Conservation (phyloP, 352 stramenopile species). For the Phytophthora chlamydospora region DNA sequence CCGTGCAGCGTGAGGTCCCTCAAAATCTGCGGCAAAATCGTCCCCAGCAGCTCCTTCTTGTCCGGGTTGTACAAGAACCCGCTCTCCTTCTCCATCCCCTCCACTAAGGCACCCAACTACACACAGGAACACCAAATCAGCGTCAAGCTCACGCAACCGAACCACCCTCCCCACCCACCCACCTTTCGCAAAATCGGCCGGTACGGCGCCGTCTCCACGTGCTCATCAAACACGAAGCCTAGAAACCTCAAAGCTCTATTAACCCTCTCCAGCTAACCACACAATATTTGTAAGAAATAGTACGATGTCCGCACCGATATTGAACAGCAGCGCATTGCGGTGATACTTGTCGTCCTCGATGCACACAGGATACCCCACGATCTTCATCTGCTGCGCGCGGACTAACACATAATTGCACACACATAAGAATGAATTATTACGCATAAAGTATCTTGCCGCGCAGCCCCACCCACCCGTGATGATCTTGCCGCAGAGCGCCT, state of each 20-base stretch:
- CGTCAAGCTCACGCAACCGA: not conserved
- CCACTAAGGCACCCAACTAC: conserved; percentile 73
- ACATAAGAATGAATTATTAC: conserved; percentile 6
- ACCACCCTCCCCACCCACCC: not conserved
- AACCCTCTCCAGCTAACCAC: not conserved
- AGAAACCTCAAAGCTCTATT: not conserved
- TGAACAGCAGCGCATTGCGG: conserved; percentile 89
- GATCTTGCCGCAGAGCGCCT: conserved; percentile 87
- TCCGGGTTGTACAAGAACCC: conserved; percentile 80
- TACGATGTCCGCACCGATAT: conserved; percentile 53
- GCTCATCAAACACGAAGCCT: conserved; percentile 87
- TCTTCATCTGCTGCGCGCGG: conserved; percentile 80
- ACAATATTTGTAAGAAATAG: not conserved
- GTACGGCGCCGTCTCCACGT: conserved; percentile 77
- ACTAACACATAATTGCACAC: conserved; percentile 32
- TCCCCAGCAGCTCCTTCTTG: conserved; percentile 63
- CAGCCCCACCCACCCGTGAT: conserved; percentile 59
- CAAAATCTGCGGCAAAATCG: conserved; percentile 79
- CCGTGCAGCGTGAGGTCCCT: conserved; percentile 72
- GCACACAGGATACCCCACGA: conserved; percentile 87
- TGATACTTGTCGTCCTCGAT: conserved; percentile 93
- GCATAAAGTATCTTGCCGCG: not conserved
- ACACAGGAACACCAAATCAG: not conserved
- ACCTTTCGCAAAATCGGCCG: conserved; percentile 85
- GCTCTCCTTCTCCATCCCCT: conserved; percentile 90